phyloP scores from a whole-genome alignment of 768 basidiomycete species.

The Leccinum rimulosum region DNA sequence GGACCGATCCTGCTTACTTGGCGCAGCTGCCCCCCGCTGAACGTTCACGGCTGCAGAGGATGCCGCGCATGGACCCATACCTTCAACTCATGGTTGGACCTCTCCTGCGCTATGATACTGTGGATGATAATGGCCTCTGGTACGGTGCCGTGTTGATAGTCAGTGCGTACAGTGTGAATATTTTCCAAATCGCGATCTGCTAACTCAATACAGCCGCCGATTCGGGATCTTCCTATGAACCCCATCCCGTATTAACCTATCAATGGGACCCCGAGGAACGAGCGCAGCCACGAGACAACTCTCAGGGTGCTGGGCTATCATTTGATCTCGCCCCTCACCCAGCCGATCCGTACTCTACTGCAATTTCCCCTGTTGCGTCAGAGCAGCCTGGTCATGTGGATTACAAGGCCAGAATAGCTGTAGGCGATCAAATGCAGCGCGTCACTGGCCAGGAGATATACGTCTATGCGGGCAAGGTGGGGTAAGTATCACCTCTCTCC shows the following conservation, averaged over 20 bases:
- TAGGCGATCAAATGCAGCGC: slow-evolving; percentile 37
- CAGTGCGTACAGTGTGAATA: slow-evolving; percentile 51
- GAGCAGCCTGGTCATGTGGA: slow-evolving; percentile 10
- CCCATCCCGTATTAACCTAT: slow-evolving; percentile 65
- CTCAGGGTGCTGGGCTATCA: slow-evolving; percentile 27
- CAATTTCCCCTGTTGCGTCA: slow-evolving; percentile 31
- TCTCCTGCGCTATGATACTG: slow-evolving; percentile 85
- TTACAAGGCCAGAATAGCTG: slow-evolving; percentile 18
- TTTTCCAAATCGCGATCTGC: not conserved
- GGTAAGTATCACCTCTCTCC: slow-evolving; percentile 36
- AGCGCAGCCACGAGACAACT: slow-evolving; percentile 10
- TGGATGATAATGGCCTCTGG: slow-evolving; percentile 77
- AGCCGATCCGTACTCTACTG: slow-evolving; percentile 63
- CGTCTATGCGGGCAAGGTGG: slow-evolving; percentile 56
- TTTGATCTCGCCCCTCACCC: slow-evolving; percentile 72
- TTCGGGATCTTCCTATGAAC: slow-evolving; percentile 74
- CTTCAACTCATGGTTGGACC: slow-evolving; percentile 93
- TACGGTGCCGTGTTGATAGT: slow-evolving; percentile 87
- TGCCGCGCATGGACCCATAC: slow-evolving; percentile 74
- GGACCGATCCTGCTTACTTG: slow-evolving; percentile 34
- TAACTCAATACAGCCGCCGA: slow-evolving; percentile 56
- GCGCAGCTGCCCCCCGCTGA: slow-evolving; percentile 59
- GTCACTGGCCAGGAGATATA: slow-evolving; percentile 70
- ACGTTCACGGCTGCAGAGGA: slow-evolving; percentile 54
- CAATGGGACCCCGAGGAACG: slow-evolving; percentile 66